Conservation (phyloP, 768 basidiomycete genomes). For the Antrodiella citrinella region DNA sequence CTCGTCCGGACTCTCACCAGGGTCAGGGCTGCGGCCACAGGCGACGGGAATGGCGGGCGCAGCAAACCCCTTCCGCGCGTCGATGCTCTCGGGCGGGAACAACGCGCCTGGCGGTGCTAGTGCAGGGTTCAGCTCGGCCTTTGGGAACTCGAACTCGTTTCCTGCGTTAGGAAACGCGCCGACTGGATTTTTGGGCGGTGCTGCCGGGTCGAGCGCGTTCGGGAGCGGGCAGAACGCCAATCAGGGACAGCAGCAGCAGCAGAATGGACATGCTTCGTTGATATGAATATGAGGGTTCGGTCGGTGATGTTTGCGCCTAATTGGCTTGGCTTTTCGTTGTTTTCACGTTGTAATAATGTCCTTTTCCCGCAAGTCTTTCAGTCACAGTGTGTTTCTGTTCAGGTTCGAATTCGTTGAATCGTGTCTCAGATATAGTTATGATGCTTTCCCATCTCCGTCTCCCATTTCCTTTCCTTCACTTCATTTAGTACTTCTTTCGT, state of each 20-base stretch:
- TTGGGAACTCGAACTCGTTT: constrained; percentile 6
- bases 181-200: constrained; percentile 17
- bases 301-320: too few relatives aligned
- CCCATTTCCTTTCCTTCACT: too few relatives aligned
- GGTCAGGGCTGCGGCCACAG: constrained; percentile 31
- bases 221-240: constrained; percentile 7
- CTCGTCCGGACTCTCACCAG: constrained; percentile 29
- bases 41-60: constrained; percentile 26
- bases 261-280: constrained; percentile 38
- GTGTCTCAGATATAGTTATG: too few relatives aligned
- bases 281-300: too few relatives aligned
- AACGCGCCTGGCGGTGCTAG: constrained; percentile 5
- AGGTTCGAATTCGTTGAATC: too few relatives aligned
- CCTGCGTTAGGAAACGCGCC: constrained; percentile 10
- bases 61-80: constrained; percentile 36
- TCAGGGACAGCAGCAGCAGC: constrained; percentile 22
- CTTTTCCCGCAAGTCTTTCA: too few relatives aligned
- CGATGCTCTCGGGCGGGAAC: constrained; percentile 22
- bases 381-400: too few relatives aligned
- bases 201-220: constrained; percentile 6
- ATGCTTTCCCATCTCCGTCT: too few relatives aligned
- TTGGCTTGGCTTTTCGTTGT: too few relatives aligned
- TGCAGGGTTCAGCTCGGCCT: constrained; percentile 5
- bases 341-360: too few relatives aligned
- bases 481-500: too few relatives aligned